Evolutionary conservation across 169 alveolate genomes (phyloP), one percentile per base, ranked within the genome.

Genomic region (Plasmodium ovale): DNA sequence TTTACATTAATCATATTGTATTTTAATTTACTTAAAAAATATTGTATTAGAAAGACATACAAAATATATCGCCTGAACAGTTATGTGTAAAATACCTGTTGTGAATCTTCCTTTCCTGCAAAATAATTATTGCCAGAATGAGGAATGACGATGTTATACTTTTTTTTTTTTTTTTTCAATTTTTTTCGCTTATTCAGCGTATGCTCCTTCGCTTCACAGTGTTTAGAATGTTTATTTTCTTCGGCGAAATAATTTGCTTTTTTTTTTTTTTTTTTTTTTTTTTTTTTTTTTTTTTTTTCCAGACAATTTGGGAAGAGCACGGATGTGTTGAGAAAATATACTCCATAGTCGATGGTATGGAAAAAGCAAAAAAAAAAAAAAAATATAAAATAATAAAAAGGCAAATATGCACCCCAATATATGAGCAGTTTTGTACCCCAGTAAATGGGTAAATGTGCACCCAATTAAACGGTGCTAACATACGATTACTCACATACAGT

Each of bases 301-400:
- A 82, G 82, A 12, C 25, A 35, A 39, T 14, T 49, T 54, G 39
- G 62, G 25, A 59, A 27, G 82, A 35, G 51, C 23, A 82, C 23
- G 82, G 65, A 10, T 82, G 35, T 62, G 49, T 21, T 16, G 27
- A 82, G 3, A 35, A 47, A 67, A 82, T 82, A 23, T 82, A 82
- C 51, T 82, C 84, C 49, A 82, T 82, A 47, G 58, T 82, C 53
- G 90, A 82, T 65, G 90, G 90, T 82, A 82, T 16, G 4, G 35
- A 51, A 74, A 60, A 59, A 25, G 42, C 1, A 27, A 39, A 74
- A 68, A 44, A 33, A 33, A 44, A 56, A 29, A 72, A 37, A 10
- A 29, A 44, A 56, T 44, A 42, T 14, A 44, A 6, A 47, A 53
- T 1, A 16, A 47, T 64, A 47, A 64, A 64, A 64, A n/a, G n/a